Evolutionary conservation across 805 yeast species (phyloP).

Genomic region (Pichia scutulata): DNA sequence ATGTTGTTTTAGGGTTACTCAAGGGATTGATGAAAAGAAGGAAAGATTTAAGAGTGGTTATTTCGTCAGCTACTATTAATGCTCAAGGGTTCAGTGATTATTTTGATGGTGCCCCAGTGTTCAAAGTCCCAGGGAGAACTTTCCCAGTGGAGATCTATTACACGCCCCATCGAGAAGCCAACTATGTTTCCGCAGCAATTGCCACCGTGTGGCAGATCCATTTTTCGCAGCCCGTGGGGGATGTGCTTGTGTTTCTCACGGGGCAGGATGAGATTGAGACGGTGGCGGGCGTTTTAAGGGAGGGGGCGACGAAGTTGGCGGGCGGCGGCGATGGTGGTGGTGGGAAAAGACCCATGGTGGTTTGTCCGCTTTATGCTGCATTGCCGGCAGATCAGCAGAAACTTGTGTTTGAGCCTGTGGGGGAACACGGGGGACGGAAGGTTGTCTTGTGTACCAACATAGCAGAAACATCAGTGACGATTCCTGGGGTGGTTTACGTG

Average conservation of each 20-base stretch:
- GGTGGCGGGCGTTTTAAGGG: slow-evolving; percentile 61
- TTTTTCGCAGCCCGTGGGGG: slow-evolving; percentile 58
- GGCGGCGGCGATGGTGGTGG: slow-evolving; percentile 40
- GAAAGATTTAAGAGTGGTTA: slow-evolving; percentile 63
- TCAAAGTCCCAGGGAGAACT: slow-evolving; percentile 88
- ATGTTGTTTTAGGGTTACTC: slow-evolving; percentile 66
- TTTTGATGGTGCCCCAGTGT: slow-evolving; percentile 77
- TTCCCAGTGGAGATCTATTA: slow-evolving; percentile 84
- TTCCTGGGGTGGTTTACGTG: slow-evolving; percentile 91
- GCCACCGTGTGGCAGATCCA: slow-evolving; percentile 87
- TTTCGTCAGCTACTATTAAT: slow-evolving; percentile 93
- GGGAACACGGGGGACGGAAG: slow-evolving; percentile 72
- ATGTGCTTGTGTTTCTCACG: slow-evolving; percentile 81
- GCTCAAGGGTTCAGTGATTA: slow-evolving; percentile 79
- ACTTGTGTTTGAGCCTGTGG: slow-evolving; percentile 81
- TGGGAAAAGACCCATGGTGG: slow-evolving; percentile 45
- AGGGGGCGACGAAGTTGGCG: slow-evolving; percentile 38
- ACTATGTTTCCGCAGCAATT: slow-evolving; percentile 83
- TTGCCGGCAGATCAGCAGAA: slow-evolving; percentile 80
- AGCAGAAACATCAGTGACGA: slow-evolving; percentile 94
- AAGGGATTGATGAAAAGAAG: slow-evolving; percentile 61
- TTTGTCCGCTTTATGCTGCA: slow-evolving; percentile 88
- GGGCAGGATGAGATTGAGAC: slow-evolving; percentile 96
- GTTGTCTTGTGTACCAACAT: slow-evolving; percentile 93
- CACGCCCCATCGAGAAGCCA: slow-evolving; percentile 81